Evolutionary conservation across 2,329 filamentous ascomycete genomes (phyloP).

Genomic region (Beauveria medogensis): DNA sequence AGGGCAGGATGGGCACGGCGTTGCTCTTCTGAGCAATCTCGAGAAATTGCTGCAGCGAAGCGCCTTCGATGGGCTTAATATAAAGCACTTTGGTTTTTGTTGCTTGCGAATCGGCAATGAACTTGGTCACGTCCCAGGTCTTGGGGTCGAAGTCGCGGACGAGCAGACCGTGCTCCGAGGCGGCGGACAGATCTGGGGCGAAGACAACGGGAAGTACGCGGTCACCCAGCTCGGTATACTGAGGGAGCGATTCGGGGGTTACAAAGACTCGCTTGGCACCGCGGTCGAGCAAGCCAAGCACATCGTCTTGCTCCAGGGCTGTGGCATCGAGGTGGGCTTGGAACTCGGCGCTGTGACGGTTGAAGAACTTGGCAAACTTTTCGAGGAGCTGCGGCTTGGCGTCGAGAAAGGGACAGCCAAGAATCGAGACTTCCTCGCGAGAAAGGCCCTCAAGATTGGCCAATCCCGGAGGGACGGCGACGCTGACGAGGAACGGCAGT

Average conservation of each 20-base stretch:
- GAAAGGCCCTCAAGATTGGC: slow-evolving; percentile 44
- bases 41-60: slow-evolving; percentile 38
- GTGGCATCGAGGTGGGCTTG: slow-evolving; percentile 72
- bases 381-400: slow-evolving; percentile 41
- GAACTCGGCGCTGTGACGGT: slow-evolving; percentile 41
- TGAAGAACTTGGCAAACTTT: slow-evolving; percentile 39
- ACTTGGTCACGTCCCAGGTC: slow-evolving; percentile 31
- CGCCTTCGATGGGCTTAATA: slow-evolving; percentile 40
- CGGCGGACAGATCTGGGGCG: slow-evolving; percentile 36
- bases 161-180: slow-evolving; percentile 42
- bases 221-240: slow-evolving; percentile 46
- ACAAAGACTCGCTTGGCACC: slow-evolving; percentile 84
- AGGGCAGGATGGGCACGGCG: slow-evolving; percentile 68
- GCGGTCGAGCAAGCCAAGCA: slow-evolving; percentile 73
- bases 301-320: slow-evolving; percentile 58
- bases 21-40: slow-evolving; percentile 39
- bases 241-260: slow-evolving; percentile 56
- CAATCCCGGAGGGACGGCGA: slow-evolving; percentile 43
- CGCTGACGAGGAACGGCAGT: slow-evolving; percentile 53
- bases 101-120: slow-evolving; percentile 36
- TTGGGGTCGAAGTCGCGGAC: slow-evolving; percentile 44
- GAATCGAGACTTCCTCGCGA: slow-evolving; percentile 48
- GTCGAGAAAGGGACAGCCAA: slow-evolving; percentile 52
- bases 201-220: slow-evolving; percentile 47
- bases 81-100: slow-evolving; percentile 41